phyloP scores from a whole-genome alignment of 345 rosid genomes.

The Gossypium sturtianum region DNA sequence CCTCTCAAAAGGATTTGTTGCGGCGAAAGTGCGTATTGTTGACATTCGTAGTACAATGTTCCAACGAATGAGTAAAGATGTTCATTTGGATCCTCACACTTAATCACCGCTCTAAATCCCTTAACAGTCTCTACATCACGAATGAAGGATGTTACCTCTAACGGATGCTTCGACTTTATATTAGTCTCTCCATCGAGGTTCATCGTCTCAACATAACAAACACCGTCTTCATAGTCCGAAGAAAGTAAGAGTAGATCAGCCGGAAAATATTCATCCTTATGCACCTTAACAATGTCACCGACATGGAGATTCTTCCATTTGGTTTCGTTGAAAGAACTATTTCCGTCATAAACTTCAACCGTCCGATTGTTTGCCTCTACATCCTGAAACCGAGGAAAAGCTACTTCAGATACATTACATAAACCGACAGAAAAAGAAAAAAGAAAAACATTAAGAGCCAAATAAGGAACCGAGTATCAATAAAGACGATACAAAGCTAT shows the following conservation, averaged over 20 bases:
- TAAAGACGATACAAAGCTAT: not conserved
- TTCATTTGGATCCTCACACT: slow-evolving; percentile 92
- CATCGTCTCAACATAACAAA: slow-evolving; percentile 87
- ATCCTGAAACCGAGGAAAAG: slow-evolving; percentile 47
- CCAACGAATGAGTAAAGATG: slow-evolving; percentile 68
- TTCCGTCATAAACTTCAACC: slow-evolving; percentile 38
- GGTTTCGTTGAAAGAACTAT: slow-evolving; percentile 29
- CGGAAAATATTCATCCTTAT: slow-evolving; percentile 68
- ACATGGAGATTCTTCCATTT: slow-evolving; percentile 74
- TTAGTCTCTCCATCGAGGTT: slow-evolving; percentile 94
- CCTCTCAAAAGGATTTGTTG: slow-evolving; percentile 83
- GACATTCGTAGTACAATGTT: slow-evolving; percentile 34
- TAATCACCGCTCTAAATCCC: slow-evolving; percentile 42
- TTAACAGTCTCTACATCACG: slow-evolving; percentile 31
- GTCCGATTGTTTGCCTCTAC: slow-evolving; percentile 76
- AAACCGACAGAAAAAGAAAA: not conserved
- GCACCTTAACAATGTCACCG: slow-evolving; percentile 70
- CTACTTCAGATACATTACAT: not conserved
- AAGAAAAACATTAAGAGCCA: not conserved
- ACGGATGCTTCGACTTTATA: slow-evolving; percentile 65
- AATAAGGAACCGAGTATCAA: slow-evolving; percentile 1
- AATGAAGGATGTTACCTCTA: slow-evolving; percentile 48
- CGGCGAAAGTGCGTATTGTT: slow-evolving; percentile 48
- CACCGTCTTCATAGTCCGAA: slow-evolving; percentile 65
- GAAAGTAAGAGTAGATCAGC: slow-evolving; percentile 87